Base-by-base conservation (phyloP, 2,329 filamentous ascomycete genomes). In the Fusarium virguliforme region DNA sequence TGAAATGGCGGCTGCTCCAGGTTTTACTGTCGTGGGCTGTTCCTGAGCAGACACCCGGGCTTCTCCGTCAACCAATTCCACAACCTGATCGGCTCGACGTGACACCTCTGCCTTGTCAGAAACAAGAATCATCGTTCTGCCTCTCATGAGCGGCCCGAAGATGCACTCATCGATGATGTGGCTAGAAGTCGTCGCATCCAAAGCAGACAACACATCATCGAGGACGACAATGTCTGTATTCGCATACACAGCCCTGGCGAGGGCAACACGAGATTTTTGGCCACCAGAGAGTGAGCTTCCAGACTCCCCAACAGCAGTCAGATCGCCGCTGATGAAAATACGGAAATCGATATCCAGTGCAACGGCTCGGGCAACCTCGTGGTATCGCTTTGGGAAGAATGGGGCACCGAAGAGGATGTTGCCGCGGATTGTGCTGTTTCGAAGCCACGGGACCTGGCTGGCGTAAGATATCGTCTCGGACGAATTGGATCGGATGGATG, bases 361-460 rank as follows among this genome's bases (percentile, higher is more conserved):
- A 50, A 41, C 38, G 24, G 62, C 62, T 24, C 46, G 24, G 26
- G 60, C 37, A 1, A 83, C 79, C 12, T 73, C 69, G 1, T 70
- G 40, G 61, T 79, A 79, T 75, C 79, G 78, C 6, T 70, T 64
- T 15, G 73, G 64, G 48, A 82, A 77, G 28, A 76, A 74, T 2
- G 67, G 51, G 7, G 70, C 74, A 18, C 74, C 62, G 1, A 81
- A 82, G 3, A 82, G 67, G 28, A 86, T 83, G 58, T 81, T 82
- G 5, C 82, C 70, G 6, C 76, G 76, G 34, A 85, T 70, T 1
- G 79, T 81, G 6, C 72, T 75, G 62, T 85, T 85, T 9, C 76
- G 75, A 4, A 84, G 76, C 82, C 83, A 86, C 3, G 83, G 79
- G 1, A 72, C 77, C 63, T 86, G 84, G 53, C 80, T 79, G 61